Evolutionary conservation across 1,139 yeast genomes (phyloP).

Genomic region (Suzukiozyma palmioleophila): DNA sequence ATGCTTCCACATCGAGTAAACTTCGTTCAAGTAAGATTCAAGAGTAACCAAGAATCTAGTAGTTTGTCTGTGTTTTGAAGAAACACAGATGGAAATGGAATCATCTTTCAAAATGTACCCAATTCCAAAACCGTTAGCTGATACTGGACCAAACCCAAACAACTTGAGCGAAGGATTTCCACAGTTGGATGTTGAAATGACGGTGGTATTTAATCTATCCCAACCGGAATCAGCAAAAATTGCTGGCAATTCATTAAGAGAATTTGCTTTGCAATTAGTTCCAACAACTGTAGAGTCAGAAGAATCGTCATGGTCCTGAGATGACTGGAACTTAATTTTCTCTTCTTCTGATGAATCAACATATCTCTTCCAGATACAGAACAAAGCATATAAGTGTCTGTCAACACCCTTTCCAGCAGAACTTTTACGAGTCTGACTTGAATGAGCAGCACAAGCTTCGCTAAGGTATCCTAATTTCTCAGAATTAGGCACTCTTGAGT

Average conservation of each 20-base stretch:
- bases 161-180: conserved; percentile 85
- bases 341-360: conserved; percentile 33
- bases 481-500: conserved; percentile 52
- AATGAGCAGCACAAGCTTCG: conserved; percentile 68
- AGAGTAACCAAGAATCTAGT: conserved; percentile 73
- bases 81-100: conserved; percentile 79
- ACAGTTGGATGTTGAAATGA: conserved; percentile 43
- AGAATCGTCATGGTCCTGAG: conserved; percentile 15
- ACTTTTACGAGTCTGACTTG: conserved; percentile 63
- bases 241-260: conserved; percentile 26
- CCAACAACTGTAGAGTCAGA: conserved; percentile 22
- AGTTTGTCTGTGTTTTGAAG: conserved; percentile 90
- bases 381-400: conserved; percentile 82
- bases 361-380: conserved; percentile 83
- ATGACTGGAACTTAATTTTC: conserved; percentile 9
- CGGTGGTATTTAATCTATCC: conserved; percentile 54
- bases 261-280: conserved; percentile 1
- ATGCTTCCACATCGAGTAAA: conserved; percentile 52
- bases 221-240: conserved; percentile 73
- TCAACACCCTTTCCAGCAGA: conserved; percentile 83
- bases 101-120: conserved; percentile 88
- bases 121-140: conserved; percentile 86
- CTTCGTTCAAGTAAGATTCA: conserved; percentile 62
- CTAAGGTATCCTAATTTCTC: conserved; percentile 60
- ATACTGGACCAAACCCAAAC: conserved; percentile 91